These are phyloP conservation scores for Tothia fuscella DNA, from an alignment of 2,329 filamentous ascomycete species.

Conservation along the genomic window DNA sequence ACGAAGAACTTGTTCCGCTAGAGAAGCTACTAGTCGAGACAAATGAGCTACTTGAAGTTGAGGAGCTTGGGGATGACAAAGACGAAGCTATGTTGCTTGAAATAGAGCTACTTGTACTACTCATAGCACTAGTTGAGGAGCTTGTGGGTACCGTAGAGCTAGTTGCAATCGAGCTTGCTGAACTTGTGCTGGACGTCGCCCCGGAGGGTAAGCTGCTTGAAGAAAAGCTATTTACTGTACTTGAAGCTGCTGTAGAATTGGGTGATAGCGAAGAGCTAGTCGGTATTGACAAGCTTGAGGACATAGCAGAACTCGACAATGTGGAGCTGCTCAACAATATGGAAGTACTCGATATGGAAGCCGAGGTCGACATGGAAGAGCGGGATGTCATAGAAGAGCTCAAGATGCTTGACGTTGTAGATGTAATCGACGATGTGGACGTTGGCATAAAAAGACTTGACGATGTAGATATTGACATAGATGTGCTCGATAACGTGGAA, in stretches of 20 bases:
- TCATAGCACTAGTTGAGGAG: neutral
- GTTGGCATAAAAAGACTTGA: too few relatives aligned
- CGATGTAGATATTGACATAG: too few relatives aligned
- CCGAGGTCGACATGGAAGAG: neutral
- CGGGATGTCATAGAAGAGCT: too few relatives aligned
- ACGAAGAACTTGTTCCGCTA: neutral
- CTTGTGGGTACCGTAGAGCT: neutral
- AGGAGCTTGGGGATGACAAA: neutral
- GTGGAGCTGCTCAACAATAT: neutral
- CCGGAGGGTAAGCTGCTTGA: neutral
- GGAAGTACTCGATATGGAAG: neutral
- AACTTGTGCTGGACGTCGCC: neutral
- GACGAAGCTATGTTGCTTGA: neutral
- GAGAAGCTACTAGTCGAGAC: neutral
- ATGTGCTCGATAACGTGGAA: too few relatives aligned
- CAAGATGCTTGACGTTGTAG: neutral
- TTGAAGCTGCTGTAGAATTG: neutral
- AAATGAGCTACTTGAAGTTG: too few relatives aligned
- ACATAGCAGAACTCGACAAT: neutral
- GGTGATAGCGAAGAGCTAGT: neutral
- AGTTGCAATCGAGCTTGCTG: neutral
- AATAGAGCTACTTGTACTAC: neutral
- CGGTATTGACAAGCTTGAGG: neutral
- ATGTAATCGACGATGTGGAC: too few relatives aligned
- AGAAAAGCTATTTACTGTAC: neutral